Evolutionary conservation across 345 rosid genomes (phyloP).

Genomic region (Euclidium syriacum): DNA sequence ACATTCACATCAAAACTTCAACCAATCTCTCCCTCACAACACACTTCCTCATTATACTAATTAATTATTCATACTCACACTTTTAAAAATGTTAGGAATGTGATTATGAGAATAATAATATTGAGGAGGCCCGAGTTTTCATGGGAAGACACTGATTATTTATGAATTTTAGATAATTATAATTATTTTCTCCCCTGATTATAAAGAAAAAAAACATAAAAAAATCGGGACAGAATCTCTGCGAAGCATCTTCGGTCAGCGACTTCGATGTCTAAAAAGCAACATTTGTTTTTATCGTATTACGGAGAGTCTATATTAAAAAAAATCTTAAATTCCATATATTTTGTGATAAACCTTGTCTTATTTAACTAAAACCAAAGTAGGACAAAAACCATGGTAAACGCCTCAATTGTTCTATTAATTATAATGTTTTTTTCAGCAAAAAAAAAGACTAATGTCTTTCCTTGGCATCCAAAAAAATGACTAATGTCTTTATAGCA

Average conservation of each 20-base stretch:
- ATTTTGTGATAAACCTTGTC: slow-evolving; percentile 19
- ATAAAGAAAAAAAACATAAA: not conserved
- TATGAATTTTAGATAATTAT: slow-evolving; percentile 1
- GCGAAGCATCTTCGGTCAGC: slow-evolving; percentile 38
- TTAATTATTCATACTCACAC: slow-evolving; percentile 1
- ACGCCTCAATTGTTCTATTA: slow-evolving; percentile 1
- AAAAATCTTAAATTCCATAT: slow-evolving; percentile 1
- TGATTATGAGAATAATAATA: slow-evolving; percentile 27
- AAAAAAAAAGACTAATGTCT: not conserved
- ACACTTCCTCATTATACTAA: slow-evolving; percentile 1
- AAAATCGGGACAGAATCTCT: slow-evolving; percentile 26
- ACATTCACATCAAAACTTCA: slow-evolving; percentile 57
- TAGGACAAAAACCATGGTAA: slow-evolving; percentile 16
- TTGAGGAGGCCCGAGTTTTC: slow-evolving; percentile 21
- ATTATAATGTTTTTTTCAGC: not conserved
- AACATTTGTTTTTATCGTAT: slow-evolving; percentile 26
- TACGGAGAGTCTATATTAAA: not conserved
- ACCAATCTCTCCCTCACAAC: slow-evolving; percentile 29
- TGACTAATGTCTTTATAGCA: slow-evolving; percentile 11
- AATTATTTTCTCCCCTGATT: not conserved
- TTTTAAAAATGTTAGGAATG: not conserved
- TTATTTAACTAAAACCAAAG: slow-evolving; percentile 20
- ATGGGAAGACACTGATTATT: slow-evolving; percentile 22
- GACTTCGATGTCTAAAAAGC: slow-evolving; percentile 31
- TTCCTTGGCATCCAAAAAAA: slow-evolving; percentile 17